Evolutionary conservation across 257 asterid genomes (phyloP), one percentile per base, ranked within the genome.

Genomic region (Gentiana macrophylla): DNA sequence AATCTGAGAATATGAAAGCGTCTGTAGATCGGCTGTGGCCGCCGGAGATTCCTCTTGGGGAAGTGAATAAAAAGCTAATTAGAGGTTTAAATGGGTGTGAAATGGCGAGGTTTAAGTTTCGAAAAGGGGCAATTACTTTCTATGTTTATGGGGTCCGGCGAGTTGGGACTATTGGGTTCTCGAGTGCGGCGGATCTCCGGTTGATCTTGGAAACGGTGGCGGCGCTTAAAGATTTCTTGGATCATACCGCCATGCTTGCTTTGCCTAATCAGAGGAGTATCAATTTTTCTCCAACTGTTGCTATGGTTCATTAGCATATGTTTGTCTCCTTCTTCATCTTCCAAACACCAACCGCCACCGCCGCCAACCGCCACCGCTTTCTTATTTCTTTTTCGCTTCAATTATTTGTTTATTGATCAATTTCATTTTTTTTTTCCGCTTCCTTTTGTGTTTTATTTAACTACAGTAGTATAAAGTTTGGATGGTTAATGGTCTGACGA

Each of bases 171-270:
- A 34, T 57, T 15, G 94, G 94, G 10, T 92, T 92, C 55, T 12
- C 62, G 0, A 72, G 79, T 62, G 94, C 92, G 37, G 95, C 86
- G 38, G 99, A 92, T 83, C 82, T 92, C 35, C 74, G 72, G 62
- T 54, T 61, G 32, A 76, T 92, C 32, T 34, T 92, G 63, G 83
- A 84, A 66, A 52, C 94, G 6, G 97, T 89, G 55, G 94, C 77
- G 70, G 94, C 74, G 60, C 80, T 92, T 32, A 88, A 83, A 33
- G 99, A 92, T 80, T 92, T 92, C 75, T 78, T 92, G 35, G 97
- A 92, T 70, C 99, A 92, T 62, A 92, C 99, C 65, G 94, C 94
- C 41, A 85, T 92, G 97, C 80, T 92, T 58, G 99, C 99, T n/a
- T 43, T 89, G 94, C 99, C 97, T 2, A 75, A 80, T 47, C 97